Evolutionary conservation across 1,284 basidiomycete genomes (phyloP), one percentile per base, ranked within the genome.

Genomic region (Pascua sp.): DNA sequence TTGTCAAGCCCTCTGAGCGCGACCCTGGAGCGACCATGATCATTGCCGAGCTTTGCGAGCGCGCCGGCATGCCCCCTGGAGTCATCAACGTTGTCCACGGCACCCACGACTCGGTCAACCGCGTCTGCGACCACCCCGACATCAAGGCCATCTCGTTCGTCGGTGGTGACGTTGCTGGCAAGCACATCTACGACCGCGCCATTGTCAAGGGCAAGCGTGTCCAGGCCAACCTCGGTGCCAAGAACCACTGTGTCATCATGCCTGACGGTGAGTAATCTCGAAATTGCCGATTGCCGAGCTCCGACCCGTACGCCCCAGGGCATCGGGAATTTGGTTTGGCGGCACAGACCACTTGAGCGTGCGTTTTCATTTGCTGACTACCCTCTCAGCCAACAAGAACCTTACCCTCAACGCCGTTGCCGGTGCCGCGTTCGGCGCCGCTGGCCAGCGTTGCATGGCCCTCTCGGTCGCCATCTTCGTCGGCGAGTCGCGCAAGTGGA

Each of bases 1-100:
- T 98, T 62, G 80, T 98, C 66, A 98, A 98, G 75, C 95, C 95
- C 17, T 95, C 91, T 2, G 95, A 98, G 77, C 86, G 95, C 37
- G 94, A 96, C 71, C 95, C 95, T 17, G 94, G 93, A 59, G 95
- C 95, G 10, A 88, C 91, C 15, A 94, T 96, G 89, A 95, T 98
- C 64, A 92, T 98, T 66, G 91, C 93, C 43, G 94, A 98, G 76
- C 83, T 98, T 8, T 92, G 90, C 70, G 84, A 90, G 74, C 85
- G 85, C 59, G 92, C 94, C 78, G 89, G 80, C 57, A 57, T 70
- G 66, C 76, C 90, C 39, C 78, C 83, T 18, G 91, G 90, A 64
- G 90, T 93, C 43, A 76, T 94, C 57, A 93, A 91, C 71, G 81
- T 94, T 51, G 89, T 98, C 11, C 92, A 98, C 69, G 95, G 95